Evolutionary conservation across 768 basidiomycete genomes (phyloP).

Genomic region (Sutorius australiensis): DNA sequence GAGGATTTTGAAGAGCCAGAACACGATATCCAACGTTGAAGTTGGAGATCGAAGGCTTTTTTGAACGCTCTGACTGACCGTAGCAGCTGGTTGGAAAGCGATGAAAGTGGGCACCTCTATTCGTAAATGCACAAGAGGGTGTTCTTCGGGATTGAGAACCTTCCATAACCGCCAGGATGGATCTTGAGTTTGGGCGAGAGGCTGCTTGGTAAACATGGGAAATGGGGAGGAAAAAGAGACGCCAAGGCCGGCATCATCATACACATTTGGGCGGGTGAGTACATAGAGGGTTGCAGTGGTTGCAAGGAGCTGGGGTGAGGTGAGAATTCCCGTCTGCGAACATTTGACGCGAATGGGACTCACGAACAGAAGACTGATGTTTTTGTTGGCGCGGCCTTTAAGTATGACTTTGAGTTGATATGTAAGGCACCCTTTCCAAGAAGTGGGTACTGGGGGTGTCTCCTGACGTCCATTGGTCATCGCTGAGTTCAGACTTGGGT

Average conservation of each 20-base stretch:
- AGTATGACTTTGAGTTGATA: slow-evolving; percentile 42
- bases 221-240: slow-evolving; percentile 18
- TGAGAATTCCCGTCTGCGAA: slow-evolving; percentile 1
- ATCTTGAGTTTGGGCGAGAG: slow-evolving; percentile 34
- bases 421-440: slow-evolving; percentile 33
- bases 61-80: slow-evolving; percentile 22
- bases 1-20: slow-evolving; percentile 82
- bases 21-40: slow-evolving; percentile 50
- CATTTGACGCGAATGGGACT: slow-evolving; percentile 16
- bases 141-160: slow-evolving; percentile 64
- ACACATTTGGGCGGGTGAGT: slow-evolving; percentile 53
- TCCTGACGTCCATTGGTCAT: slow-evolving; percentile 28
- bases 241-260: slow-evolving; percentile 24
- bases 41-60: slow-evolving; percentile 43
- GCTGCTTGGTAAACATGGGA: slow-evolving; percentile 33
- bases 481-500: slow-evolving; percentile 51
- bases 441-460: slow-evolving; percentile 14
- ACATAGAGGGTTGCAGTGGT: slow-evolving; percentile 74
- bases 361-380: slow-evolving; percentile 78
- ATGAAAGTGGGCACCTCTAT: slow-evolving; percentile 78
- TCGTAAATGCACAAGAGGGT: slow-evolving; percentile 68
- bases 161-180: slow-evolving; percentile 74
- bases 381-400: slow-evolving; percentile 66
- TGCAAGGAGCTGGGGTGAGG: slow-evolving; percentile 57
- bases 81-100: slow-evolving; percentile 50